Base-by-base conservation (phyloP, 2,329 filamentous ascomycete genomes). In the Saccharata proteae region DNA sequence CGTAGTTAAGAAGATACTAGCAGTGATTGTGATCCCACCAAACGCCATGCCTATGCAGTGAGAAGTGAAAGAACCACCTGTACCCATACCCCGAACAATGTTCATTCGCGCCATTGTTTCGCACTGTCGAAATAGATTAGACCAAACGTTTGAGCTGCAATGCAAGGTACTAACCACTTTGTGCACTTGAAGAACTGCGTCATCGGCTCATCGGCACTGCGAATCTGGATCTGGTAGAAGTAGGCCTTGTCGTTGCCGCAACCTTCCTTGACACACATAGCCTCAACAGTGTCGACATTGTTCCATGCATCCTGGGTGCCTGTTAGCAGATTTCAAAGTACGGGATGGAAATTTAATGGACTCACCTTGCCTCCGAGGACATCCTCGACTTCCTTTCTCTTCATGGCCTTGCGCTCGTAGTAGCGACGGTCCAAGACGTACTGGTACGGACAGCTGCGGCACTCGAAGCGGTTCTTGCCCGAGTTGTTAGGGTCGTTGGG, bases 151-250 rank as follows among this genome's bases (percentile, higher is more conserved):
- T 29, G 24, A n/a, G n/a, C n/a, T n/a, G n/a, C n/a, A n/a, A n/a
- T n/a, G n/a, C n/a, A n/a, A n/a, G n/a, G n/a, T n/a, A n/a, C n/a
- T n/a, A n/a, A n/a, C n/a, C n/a, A n/a, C n/a, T n/a, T n/a, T n/a
- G n/a, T n/a, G 14, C 26, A 21, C 72, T 85, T 90, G 61, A 79
- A 92, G 59, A 96, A 96, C 38, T 77, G 88, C 43, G 90, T 98
- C 81, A 93, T 94, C 38, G 90, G 90, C 67, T 98, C 90, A 61
- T 98, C 90, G 31, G 90, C 90, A 65, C 84, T 93, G 45, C 90
- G 77, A 60, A 96, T 96, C 69, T 98, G 90, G 45, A 96, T 76
- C 66, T 93, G 84, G 65, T 86, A 93, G 64, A 88, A 96, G 41
- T 86, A 92, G 3, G 90, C 90, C 62, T 84, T 75, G 38, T 74